Evolutionary conservation across 768 basidiomycete genomes (phyloP), one percentile per base, ranked within the genome.

Genomic region (Exsudoporus frostii): DNA sequence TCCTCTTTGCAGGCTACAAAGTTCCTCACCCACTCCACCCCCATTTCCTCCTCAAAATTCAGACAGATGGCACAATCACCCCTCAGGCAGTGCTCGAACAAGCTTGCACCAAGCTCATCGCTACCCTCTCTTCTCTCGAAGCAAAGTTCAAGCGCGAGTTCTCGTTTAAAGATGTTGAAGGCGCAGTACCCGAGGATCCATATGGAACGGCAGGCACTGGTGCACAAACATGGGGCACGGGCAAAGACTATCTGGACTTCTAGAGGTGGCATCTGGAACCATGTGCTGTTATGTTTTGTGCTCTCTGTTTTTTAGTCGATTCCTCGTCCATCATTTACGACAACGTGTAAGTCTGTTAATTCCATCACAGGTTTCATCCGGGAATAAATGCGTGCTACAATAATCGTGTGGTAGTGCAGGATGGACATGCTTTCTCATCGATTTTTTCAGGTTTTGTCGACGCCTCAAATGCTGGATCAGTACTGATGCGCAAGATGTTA

Each of bases 1-100:
- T 98, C 59, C 85, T 94, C 55, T 98, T 98, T 67, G 95, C 95
- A 1, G 97, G 97, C 2, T 98, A 98, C 84, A 93, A 95, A 75
- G 92, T 94, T 36, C 96, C 96, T 0, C 97, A 98, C 64, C 96
- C 97, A 1, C 83, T 96, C 20, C 92, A 97, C 58, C 93, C 95
- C 8, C 82, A 94, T 69, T 96, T 98, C 73, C 78, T 91, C 52
- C 83, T 99, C 71, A 98, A 97, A 71, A 83, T 98, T 50, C 97
- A 98, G 73, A 98, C 95, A 2, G 93, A 98, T 70, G 92, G 93
- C 22, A 77, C 83, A 1, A 72, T 85, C 42, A 90, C 94, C 17
- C 93, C 96, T 1, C 81, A 91, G 59, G 82, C 80, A 20, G 84
- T 87, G 19, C 81, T 98, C 24, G 90, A 95, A 64, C 79, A 86